phyloP scores from a whole-genome alignment of 2,329 filamentous ascomycete species.

The Dactylellina sp. region DNA sequence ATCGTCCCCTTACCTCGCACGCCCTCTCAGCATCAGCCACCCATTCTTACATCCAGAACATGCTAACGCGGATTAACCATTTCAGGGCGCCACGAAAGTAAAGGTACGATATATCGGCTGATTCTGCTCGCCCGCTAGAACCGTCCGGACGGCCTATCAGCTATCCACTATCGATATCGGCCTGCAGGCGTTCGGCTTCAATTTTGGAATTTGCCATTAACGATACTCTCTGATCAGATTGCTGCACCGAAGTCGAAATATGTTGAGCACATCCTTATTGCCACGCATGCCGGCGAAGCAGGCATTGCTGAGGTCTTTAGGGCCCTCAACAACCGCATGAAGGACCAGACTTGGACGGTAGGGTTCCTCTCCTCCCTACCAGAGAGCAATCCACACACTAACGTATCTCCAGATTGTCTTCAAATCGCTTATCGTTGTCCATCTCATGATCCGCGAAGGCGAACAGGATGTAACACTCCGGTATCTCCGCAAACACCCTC shows the following conservation, averaged over 20 bases:
- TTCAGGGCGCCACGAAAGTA: constrained; percentile 61
- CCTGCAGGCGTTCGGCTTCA: too few species aligned
- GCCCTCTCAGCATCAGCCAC: neutral
- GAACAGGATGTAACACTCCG: constrained; percentile 86
- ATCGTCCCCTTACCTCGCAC: constrained; percentile 7
- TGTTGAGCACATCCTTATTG: constrained; percentile 96
- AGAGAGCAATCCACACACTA: neutral
- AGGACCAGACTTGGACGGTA: constrained; percentile 99
- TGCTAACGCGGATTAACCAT: constrained; percentile 18
- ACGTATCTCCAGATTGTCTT: constrained; percentile 71
- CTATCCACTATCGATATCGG: too few species aligned
- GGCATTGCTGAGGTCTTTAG: constrained; percentile 97
- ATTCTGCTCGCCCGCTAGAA: too few species aligned
- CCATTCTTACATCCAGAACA: neutral
- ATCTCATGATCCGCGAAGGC: constrained; percentile 97
- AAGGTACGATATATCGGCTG: constrained; percentile 57
- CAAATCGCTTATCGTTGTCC: constrained; percentile 94
- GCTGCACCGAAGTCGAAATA: constrained; percentile 99
- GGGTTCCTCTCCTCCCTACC: neutral
- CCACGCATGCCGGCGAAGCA: constrained; percentile 92
- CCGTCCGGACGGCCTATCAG: too few species aligned
- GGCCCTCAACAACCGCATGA: constrained; percentile 84
- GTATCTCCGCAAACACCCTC: constrained; percentile 84
- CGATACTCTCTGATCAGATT: constrained; percentile 67
- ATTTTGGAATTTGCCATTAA: constrained; percentile 13